Percentiles rank a stretch among this genome's conserved stretches.
Evolutionary conservation across 2,329 filamentous ascomycete genomes (phyloP).

Genomic region (Colletotrichum sp.): DNA sequence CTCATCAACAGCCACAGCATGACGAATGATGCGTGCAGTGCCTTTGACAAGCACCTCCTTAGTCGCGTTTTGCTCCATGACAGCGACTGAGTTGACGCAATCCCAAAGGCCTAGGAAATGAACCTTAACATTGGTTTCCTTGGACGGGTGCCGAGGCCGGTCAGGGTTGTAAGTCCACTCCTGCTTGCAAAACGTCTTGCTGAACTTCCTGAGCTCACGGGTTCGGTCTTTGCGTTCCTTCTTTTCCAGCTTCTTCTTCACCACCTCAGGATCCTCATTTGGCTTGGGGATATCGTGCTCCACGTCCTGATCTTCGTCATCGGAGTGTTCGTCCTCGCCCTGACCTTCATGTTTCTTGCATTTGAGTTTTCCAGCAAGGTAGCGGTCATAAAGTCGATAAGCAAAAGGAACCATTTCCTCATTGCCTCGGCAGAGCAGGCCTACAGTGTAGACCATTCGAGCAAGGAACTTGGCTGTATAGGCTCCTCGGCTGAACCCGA

Average conservation of each 20-base stretch:
- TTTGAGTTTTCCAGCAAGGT: constrained; percentile 38
- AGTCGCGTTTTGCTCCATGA: constrained; percentile 33
- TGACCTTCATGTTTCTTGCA: constrained; percentile 29
- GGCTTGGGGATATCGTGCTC: no score
- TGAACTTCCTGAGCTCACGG: constrained; percentile 49
- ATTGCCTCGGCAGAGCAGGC: constrained; percentile 54
- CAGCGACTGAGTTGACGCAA: constrained; percentile 54
- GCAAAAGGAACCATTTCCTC: constrained; percentile 59
- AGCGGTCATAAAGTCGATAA: constrained; percentile 46
- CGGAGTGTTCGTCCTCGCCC: neutral
- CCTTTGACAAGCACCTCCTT: no score
- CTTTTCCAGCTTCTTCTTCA: constrained; percentile 19
- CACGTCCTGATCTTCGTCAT: neutral
- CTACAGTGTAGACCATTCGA: constrained; percentile 54
- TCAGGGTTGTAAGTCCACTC: no score
- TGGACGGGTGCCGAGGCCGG: no score
- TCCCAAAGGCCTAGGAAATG: constrained; percentile 35
- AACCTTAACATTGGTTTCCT: no score
- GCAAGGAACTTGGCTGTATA: constrained; percentile 59
- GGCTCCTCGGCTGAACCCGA: constrained; percentile 58
- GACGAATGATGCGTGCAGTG: constrained; percentile 42
- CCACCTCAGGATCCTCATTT: no score
- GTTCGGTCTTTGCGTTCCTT: neutral
- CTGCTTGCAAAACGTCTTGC: constrained; percentile 33
- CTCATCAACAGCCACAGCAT: constrained; percentile 59